A percentile compares a stretch with the other conserved stretches of the same genome.
These are phyloP conservation scores for Termitomyces sp. DNA, from an alignment of 768 basidiomycete species.

Conservation along the genomic window DNA sequence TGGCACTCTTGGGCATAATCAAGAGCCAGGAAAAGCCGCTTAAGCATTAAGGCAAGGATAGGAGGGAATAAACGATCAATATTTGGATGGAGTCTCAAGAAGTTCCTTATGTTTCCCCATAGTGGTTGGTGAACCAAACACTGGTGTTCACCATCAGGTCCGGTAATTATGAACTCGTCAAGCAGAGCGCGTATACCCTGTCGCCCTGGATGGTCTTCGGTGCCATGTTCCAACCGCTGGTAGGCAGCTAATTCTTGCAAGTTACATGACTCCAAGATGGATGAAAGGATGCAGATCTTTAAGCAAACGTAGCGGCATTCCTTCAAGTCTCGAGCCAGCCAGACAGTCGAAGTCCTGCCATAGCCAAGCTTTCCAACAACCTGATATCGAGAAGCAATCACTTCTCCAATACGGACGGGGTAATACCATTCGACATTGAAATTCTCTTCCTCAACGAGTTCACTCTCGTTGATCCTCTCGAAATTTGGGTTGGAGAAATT, in stretches of 20 bases:
- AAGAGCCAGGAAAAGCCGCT: slow-evolving; percentile 14
- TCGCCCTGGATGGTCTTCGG: background rate
- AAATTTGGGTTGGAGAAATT: background rate
- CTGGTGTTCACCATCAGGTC: background rate
- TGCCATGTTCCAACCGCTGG: background rate
- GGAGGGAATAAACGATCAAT: background rate
- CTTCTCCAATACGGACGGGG: slow-evolving; percentile 31
- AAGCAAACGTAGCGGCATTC: slow-evolving; percentile 13
- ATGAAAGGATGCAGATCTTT: slow-evolving; percentile 14
- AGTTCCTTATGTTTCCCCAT: background rate
- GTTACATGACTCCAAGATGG: background rate
- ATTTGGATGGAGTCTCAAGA: background rate
- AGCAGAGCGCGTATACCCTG: background rate
- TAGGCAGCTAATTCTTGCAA: background rate
- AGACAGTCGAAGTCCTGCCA: slow-evolving; percentile 24
- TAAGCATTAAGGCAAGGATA: background rate
- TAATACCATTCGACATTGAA: slow-evolving; percentile 22
- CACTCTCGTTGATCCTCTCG: background rate
- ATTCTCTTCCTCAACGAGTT: slow-evolving; percentile 22
- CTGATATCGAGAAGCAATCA: slow-evolving; percentile 28
- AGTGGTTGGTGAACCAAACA: slow-evolving; percentile 7
- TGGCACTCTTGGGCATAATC: slow-evolving; percentile 16
- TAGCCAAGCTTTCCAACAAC: slow-evolving; percentile 33
- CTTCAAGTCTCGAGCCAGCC: slow-evolving; percentile 24
- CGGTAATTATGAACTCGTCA: background rate